Percentiles rank a stretch among this genome's conserved stretches.
Evolutionary conservation across 352 stramenopile genomes (phyloP).

Genomic region (Globisporangium polare): DNA sequence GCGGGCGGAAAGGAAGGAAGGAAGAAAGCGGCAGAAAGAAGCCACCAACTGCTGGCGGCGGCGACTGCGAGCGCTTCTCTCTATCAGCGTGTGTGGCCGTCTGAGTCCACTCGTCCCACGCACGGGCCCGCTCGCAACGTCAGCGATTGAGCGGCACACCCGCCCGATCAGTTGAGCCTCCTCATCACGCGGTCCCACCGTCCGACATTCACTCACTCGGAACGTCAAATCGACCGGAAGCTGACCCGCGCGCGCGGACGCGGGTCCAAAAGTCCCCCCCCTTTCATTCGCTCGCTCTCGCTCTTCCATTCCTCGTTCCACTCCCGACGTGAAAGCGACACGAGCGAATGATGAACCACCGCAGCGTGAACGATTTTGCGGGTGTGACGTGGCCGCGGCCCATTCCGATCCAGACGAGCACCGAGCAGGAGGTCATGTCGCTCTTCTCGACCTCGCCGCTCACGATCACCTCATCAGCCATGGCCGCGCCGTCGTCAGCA

Average conservation of each 20-base stretch:
- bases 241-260: neutral
- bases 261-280: conserved; percentile 8
- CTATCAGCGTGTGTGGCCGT: neutral
- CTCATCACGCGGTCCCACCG: neutral
- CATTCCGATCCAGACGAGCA: neutral
- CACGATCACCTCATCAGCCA: conserved; percentile 3
- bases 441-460: conserved; percentile 16
- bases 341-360: neutral
- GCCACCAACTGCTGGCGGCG: neutral
- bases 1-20: too few relatives aligned
- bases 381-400: conserved; percentile 8
- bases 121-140: too few relatives aligned
- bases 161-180: too few relatives aligned
- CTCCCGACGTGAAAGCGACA: neutral
- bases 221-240: conserved; percentile 1
- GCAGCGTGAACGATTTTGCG: neutral
- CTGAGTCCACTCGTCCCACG: too few relatives aligned
- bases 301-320: conserved; percentile 12
- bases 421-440: conserved; percentile 6
- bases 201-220: neutral
- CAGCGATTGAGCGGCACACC: too few relatives aligned
- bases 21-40: neutral
- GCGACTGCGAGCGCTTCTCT: neutral
- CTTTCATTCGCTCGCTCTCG: neutral
- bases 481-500: neutral